Base-by-base conservation (phyloP, 1,284 basidiomycete species). In the Apiotrichum gamsii region DNA sequence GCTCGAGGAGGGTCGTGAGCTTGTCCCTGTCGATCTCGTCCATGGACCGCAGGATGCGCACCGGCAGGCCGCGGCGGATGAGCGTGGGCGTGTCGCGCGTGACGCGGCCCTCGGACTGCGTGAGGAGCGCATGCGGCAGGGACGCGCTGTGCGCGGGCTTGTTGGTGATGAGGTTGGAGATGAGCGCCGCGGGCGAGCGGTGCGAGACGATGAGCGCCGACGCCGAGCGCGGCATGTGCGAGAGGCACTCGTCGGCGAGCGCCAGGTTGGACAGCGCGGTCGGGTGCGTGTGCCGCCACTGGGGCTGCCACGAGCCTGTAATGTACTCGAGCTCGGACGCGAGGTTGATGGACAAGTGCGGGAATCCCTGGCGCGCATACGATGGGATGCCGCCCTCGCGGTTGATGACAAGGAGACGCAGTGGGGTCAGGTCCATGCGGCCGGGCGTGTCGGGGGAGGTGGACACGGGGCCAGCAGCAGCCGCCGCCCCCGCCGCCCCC, bases 141-240 rank as follows among this genome's bases (percentile, higher is more conserved):
- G 88, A 91, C 2, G 94, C 95, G 57, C 88, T 93, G 59, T 96
- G 83, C 1, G 91, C 91, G 2, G 95, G 95, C 67, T 94, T 95
- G 74, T 98, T 98, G 39, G 95, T 99, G 67, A 99, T 94, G 35
- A 99, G 79, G 70, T 98, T 97, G 36, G 83, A 94, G 60, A 99
- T 97, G 52, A 99, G 81, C 3, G 88, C 89, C 49, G 87, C 89
- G 0, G 93, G 90, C 2, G 91, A 95, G 29, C 93, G 88, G 74
- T 99, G 95, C 13, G 90, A 95, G 42, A 97, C 95, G 79, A 99
- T 86, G 54, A 98, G 79, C 13, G 91, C 94, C 16, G 90, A 94
- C 3, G 93, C 90, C 1, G 86, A 82, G 11, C 85, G 81, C 0
- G 95, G 95, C 88, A 99, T 95, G 74, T 90, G 87, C 1, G 79